Percentiles rank a stretch among this genome's conserved stretches.
phyloP scores from a whole-genome alignment of 2,329 filamentous ascomycete genomes.

The Calonectria pteridis region DNA sequence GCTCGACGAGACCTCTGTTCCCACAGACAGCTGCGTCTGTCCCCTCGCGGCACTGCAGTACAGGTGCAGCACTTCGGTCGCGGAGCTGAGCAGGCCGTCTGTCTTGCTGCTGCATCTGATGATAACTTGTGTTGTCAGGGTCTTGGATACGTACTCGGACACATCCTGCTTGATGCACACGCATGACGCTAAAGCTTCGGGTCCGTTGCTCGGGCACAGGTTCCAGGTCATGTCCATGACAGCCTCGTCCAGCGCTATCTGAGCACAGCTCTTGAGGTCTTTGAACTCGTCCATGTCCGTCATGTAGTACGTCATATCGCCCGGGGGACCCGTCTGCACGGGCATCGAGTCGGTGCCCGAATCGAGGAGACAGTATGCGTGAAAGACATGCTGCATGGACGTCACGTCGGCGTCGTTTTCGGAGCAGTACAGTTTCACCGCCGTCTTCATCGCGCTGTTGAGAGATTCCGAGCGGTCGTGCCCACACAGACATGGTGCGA shows the following conservation, averaged over 20 bases:
- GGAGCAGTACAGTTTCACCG: not conserved
- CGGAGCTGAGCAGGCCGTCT: not conserved
- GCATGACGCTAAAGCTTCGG: not conserved
- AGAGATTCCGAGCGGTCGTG: not conserved
- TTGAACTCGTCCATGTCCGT: not conserved
- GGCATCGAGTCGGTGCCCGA: not conserved
- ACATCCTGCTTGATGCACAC: not conserved
- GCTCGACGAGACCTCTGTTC: not conserved
- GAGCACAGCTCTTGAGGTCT: not conserved
- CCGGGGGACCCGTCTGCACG: not conserved
- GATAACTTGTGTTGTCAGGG: not conserved
- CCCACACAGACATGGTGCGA: not conserved
- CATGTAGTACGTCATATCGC: not conserved
- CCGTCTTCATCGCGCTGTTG: not conserved
- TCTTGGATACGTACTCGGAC: not conserved
- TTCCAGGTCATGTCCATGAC: not conserved
- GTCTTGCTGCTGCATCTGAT: not conserved
- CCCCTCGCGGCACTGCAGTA: not conserved
- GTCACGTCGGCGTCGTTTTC: not conserved
- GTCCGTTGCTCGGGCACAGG: not conserved
- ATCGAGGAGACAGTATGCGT: not conserved
- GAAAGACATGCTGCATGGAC: not conserved
- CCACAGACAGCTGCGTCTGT: not conserved
- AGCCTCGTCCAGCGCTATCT: not conserved
- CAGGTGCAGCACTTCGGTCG: not conserved